Evolutionary conservation across 768 basidiomycete species (phyloP), one percentile per base, ranked within the genome.

Genomic region (Mycena belliarum): DNA sequence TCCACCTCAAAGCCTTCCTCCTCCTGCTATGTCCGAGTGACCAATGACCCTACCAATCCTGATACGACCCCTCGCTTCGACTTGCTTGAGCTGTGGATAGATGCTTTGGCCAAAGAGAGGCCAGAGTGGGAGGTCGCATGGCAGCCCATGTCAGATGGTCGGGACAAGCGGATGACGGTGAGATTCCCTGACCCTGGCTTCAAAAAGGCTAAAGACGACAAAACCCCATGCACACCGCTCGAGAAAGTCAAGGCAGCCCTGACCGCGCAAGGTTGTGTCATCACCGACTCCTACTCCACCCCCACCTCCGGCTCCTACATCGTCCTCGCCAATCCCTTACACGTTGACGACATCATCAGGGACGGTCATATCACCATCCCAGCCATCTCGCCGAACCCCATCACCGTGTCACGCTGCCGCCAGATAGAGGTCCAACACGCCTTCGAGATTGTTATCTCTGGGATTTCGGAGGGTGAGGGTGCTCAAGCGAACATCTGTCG

Each of bases 201-300:
- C 48, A 49, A 49, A 49, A 49, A 49, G 25, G 48, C 48, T 37
- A 47, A 47, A 32, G 46, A 18, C 10, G 33, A 49, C 18, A 49
- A 35, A 21, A 35, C 48, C 33, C 48, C 33, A 16, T 49, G 33
- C 16, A 16, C 48, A 11, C 5, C 33, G 23, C 48, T 49, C 33
- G 48, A 49, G 35, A 49, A 49, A 49, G 48, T 49, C 33, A 49
- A 49, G 15, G 33, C 48, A 15, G n/a, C 33, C 9, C 48, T 49
- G 5, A 25, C 35, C 5, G 21, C 48, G 20, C 32, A 38, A 15
- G 48, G 48, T 21, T 28, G 5, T 7, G 24, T 49, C 48, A 49
- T 49, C 20, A 37, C 48, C 3, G 48, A 49, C 11, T 37, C 33
- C 3, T 49, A 35, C 23, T 37, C 48, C 14, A 49, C 48, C 21